Evolutionary conservation across 2,329 filamentous ascomycete genomes (phyloP), one percentile per base, ranked within the genome.

Genomic region (Phialophora verrucosa): DNA sequence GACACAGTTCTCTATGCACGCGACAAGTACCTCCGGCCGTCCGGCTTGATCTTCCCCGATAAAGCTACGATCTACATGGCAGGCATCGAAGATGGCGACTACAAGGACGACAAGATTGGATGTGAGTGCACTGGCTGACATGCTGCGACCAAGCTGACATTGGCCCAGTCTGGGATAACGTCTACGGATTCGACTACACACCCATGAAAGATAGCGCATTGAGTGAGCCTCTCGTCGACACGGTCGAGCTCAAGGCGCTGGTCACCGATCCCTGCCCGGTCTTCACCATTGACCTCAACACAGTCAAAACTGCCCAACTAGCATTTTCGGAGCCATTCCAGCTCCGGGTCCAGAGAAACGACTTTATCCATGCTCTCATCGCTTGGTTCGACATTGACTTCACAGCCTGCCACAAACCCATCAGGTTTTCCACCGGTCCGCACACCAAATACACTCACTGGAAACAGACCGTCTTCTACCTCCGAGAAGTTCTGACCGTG

Each of bases 351-450:
- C 91, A 92, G 76, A 90, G 94, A 72, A 92, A 92, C 77, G 95
- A 99, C 83, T 98, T 96, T 81, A 86, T 98, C 76, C 95, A 99
- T 80, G 95, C 95, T 64, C 83, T 99, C 64, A 96, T 99, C 73
- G 91, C 94, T 11, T 99, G 95, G 95, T 99, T 99, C 83, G 95
- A 99, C 78, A 98, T 99, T 74, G 94, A 98, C 76, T 99, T 99
- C 82, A 91, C 91, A 59, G 93, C 93, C 66, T 98, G 95, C 87
- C 95, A 99, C 87, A 98, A 98, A 87, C 91, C 93, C 35, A 93
- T 99, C 77, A 88, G 90, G 76, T 99, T 99, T 86, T 96, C 92
- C 62, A 99, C 95, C 20, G 95, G 95, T 25, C 95, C 95, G 31
- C 95, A 98, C 82, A 96, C 94, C 74, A 98, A 97, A 83, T 98